phyloP scores from a whole-genome alignment of 2,329 filamentous ascomycete genomes.

The Aspergillus aculeatinus region DNA sequence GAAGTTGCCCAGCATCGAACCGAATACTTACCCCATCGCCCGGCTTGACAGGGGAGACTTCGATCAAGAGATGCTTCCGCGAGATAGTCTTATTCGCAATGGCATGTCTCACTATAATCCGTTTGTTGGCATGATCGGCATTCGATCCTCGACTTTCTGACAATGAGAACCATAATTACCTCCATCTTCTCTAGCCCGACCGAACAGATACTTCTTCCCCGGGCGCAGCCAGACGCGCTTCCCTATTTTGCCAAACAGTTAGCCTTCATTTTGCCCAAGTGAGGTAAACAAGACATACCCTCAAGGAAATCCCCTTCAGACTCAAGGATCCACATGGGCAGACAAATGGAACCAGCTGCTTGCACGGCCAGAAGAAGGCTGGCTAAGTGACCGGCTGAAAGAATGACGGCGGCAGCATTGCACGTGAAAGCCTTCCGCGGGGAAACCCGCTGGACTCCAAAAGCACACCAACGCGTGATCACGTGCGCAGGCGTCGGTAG shows the following conservation, averaged over 20 bases:
- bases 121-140: neutral
- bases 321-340: slow-evolving; percentile 64
- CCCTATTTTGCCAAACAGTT: slow-evolving; percentile 36
- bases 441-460: neutral
- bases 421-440: slow-evolving; percentile 17
- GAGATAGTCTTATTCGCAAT: slow-evolving; percentile 83
- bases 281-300: slow-evolving; percentile 50
- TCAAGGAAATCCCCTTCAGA: slow-evolving; percentile 50
- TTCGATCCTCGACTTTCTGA: neutral
- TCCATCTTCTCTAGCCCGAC: slow-evolving; percentile 67
- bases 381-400: neutral
- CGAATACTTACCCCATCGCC: slow-evolving; percentile 62
- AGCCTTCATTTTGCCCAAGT: slow-evolving; percentile 1
- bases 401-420: slow-evolving; percentile 1
- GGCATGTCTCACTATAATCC: slow-evolving; percentile 60
- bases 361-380: neutral
- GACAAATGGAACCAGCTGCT: neutral
- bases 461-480: slow-evolving; percentile 32
- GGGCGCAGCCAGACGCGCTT: slow-evolving; percentile 81
- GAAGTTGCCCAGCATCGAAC: slow-evolving; percentile 1
- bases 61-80: slow-evolving; percentile 79
- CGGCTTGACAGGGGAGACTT: slow-evolving; percentile 63
- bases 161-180: slow-evolving; percentile 41
- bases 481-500: slow-evolving; percentile 35
- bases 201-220: slow-evolving; percentile 81